Evolutionary conservation across 1,139 yeast genomes (phyloP).

Genomic region (Komagataea norvegica): DNA sequence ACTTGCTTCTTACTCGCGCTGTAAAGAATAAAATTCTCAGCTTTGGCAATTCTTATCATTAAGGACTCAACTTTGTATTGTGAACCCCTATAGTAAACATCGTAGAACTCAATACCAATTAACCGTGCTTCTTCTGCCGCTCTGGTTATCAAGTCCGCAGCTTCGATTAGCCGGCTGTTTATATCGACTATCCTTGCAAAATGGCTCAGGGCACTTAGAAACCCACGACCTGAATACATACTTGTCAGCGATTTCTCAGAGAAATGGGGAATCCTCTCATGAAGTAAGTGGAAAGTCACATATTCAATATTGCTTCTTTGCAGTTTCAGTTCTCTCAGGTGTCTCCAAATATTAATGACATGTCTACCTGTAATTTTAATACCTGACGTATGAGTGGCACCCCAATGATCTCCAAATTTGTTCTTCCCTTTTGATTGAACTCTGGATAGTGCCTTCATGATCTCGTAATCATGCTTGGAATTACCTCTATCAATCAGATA

Average conservation of each 20-base stretch:
- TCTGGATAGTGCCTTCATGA: constrained; percentile 49
- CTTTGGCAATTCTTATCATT: constrained; percentile 64
- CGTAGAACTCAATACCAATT: constrained; percentile 84
- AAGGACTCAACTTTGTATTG: constrained; percentile 91
- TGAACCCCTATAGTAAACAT: constrained; percentile 86
- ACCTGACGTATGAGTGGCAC: constrained; percentile 71
- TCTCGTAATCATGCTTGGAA: constrained; percentile 43
- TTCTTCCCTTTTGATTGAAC: constrained; percentile 45
- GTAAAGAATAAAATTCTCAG: constrained; percentile 64
- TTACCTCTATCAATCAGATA: constrained; percentile 67
- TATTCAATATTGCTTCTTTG: constrained; percentile 75
- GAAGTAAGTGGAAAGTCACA: constrained; percentile 62
- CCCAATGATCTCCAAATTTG: constrained; percentile 72
- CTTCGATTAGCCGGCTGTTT: constrained; percentile 47
- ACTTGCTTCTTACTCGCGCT: constrained; percentile 85
- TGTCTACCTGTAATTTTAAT: constrained; percentile 74
- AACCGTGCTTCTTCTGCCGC: constrained; percentile 82
- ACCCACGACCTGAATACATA: constrained; percentile 39
- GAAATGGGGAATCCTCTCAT: constrained; percentile 62
- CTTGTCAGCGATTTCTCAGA: constrained; percentile 44
- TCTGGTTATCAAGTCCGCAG: constrained; percentile 62
- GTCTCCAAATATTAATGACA: constrained; percentile 79
- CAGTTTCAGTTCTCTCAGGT: constrained; percentile 52
- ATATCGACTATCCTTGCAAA: constrained; percentile 46
- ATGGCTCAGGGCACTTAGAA: constrained; percentile 45